Percentiles rank a stretch among this genome's conserved stretches.
phyloP scores from a whole-genome alignment of 352 stramenopile species.

The Pythium phragmitis region DNA sequence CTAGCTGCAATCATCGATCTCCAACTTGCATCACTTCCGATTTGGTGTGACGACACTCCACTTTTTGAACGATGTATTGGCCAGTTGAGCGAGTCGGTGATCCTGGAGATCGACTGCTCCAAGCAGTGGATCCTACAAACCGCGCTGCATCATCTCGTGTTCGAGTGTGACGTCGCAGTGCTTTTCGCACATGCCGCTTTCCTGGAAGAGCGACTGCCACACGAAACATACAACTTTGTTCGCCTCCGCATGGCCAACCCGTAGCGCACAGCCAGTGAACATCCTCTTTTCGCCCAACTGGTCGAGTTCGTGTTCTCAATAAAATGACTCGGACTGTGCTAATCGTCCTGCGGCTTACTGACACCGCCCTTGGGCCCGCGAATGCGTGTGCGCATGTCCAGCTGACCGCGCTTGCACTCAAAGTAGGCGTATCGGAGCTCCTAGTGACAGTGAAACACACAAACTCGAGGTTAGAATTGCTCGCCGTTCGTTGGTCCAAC shows the following conservation, averaged over 20 bases:
- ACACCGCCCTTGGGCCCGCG: slow-evolving; percentile 73
- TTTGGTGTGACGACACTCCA: slow-evolving; percentile 25
- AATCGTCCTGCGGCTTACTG: slow-evolving; percentile 39
- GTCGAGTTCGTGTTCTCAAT: too few species aligned
- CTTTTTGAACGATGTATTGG: slow-evolving; percentile 31
- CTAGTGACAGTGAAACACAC: slow-evolving; percentile 24
- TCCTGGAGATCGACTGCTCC: slow-evolving; percentile 25
- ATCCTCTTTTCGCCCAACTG: too few species aligned
- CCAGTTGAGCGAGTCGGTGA: slow-evolving; percentile 27
- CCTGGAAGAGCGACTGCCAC: slow-evolving; percentile 10
- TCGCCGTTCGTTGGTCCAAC: neutral
- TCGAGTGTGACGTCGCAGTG: slow-evolving; percentile 39
- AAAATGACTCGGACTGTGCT: neutral
- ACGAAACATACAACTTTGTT: neutral
- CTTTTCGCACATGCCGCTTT: slow-evolving; percentile 3
- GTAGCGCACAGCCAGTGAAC: too few species aligned
- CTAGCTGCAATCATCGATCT: slow-evolving; percentile 28
- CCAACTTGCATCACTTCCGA: slow-evolving; percentile 6
- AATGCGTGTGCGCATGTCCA: slow-evolving; percentile 85
- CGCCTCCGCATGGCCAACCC: neutral
- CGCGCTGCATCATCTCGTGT: slow-evolving; percentile 42
- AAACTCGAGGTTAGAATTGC: neutral
- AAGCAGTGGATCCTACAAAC: slow-evolving; percentile 36
- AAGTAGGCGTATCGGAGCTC: slow-evolving; percentile 81
- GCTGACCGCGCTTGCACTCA: slow-evolving; percentile 80